Base-by-base conservation (phyloP, 2,329 filamentous ascomycete species). In the Onygenales sp. region DNA sequence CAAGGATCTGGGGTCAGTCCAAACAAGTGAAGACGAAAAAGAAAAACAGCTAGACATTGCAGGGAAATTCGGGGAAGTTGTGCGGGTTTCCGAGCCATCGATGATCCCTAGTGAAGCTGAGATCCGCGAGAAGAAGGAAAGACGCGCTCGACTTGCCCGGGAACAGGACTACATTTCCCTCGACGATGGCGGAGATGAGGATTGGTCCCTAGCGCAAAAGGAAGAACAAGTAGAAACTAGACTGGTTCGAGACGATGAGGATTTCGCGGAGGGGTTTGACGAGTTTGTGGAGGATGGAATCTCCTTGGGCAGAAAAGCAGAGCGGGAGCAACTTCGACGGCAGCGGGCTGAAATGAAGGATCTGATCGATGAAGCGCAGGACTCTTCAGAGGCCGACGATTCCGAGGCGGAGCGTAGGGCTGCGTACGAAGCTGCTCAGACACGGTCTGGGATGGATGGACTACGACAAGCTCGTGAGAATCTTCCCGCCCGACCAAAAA, bases 251-350 rank as follows among this genome's bases (percentile, higher is more conserved):
- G 90, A 96, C 36, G 92, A 97, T 61, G 92, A 97, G 66, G 89
- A 97, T 63, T 79, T 96, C 0, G 88, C 87, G 39, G 93, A 97
- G 71, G 91, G 90, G 0, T 97, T 95, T 61, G 92, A 97, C 56
- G 86, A 92, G 52, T 95, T 88, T 62, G 88, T 93, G 7, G 87
- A 93, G 42, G 89, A 95, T 64, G 89, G 87, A 7, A 81, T 96
- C 8, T 81, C 87, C 1, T 76, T 96, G 0, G 89, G 90, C 36
- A 83, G 79, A 57, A 87, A 86, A 56, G 89, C 89, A 0, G 88
- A 93, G 69, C 82, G 80, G 17, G 87, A 89, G 60, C 85, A 79
- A 45, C 69, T 80, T 48, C 78, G 76, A 51, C 79, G 78, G 44
- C 81, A 87, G 33, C 82, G 87, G 33, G 80, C 83, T 54, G 84